A percentile compares a stretch with the other conserved stretches of the same genome.
These are phyloP conservation scores for Arthrobotrys musiformis DNA, from an alignment of 2,329 filamentous ascomycete genomes.

Conservation along the genomic window DNA sequence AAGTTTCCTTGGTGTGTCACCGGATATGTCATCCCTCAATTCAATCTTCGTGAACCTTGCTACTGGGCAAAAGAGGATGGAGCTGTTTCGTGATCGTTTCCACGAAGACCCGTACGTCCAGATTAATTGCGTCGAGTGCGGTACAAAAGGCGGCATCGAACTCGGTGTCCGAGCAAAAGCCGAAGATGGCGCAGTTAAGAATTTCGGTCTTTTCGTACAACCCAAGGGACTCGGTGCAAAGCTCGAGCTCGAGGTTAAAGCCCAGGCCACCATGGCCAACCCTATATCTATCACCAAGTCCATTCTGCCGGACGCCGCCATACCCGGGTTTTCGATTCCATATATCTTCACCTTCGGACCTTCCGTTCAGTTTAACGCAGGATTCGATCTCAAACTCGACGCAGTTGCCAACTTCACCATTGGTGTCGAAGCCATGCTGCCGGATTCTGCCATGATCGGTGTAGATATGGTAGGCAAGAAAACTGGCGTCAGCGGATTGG, in stretches of 20 bases:
- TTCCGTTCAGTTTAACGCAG: conserved; percentile 51
- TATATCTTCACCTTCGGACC: conserved; percentile 55
- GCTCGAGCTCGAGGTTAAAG: conserved; percentile 45
- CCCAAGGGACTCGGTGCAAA: conserved; percentile 52
- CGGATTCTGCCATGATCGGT: conserved; percentile 31
- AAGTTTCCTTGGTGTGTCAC: conserved; percentile 22
- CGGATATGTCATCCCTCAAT: conserved; percentile 15
- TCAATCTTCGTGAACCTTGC: conserved; percentile 31
- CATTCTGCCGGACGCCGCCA: conserved; percentile 23
- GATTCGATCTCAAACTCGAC: conserved; percentile 19
- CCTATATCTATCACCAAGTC: conserved; percentile 37
- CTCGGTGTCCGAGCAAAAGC: conserved; percentile 51
- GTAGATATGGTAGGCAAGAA: conserved; percentile 57
- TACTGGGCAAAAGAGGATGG: not conserved
- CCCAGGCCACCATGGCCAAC: not conserved
- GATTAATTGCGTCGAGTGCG: conserved; percentile 56
- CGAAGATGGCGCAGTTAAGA: conserved; percentile 46
- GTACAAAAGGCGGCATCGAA: conserved; percentile 50
- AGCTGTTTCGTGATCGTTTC: conserved; percentile 32
- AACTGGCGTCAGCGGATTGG: conserved; percentile 59
- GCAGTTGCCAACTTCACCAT: conserved; percentile 26
- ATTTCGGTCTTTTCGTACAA: conserved; percentile 38
- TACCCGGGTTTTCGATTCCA: conserved; percentile 55
- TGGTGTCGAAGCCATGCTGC: conserved; percentile 39
- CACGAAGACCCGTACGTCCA: conserved; percentile 35